Conservation (phyloP, 2,329 filamentous ascomycete genomes). For the Verticillium albo-atrum region DNA sequence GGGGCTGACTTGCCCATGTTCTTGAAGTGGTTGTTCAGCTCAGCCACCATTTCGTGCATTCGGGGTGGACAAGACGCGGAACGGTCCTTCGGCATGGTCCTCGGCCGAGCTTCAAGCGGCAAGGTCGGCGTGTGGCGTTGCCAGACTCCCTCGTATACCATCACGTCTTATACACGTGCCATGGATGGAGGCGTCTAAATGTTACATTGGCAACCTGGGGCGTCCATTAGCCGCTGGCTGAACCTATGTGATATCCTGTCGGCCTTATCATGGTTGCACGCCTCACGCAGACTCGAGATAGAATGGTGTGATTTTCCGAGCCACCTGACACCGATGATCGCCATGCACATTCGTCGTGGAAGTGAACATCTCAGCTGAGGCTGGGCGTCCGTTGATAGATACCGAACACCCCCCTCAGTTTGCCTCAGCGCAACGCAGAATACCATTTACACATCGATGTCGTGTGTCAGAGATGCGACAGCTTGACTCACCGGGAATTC, state of each 20-base stretch:
- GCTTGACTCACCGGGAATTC: too few relatives aligned
- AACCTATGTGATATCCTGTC: background rate
- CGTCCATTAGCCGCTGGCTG: background rate
- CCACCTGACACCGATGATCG: too few relatives aligned
- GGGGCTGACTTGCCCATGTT: background rate
- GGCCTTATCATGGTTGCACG: too few relatives aligned
- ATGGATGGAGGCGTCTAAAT: background rate
- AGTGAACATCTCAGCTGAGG: too few relatives aligned
- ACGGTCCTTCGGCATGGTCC: background rate
- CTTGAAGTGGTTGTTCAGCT: background rate
- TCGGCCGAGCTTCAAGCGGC: background rate
- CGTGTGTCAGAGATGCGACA: too few relatives aligned
- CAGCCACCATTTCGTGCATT: background rate
- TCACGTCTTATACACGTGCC: background rate
- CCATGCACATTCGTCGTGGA: too few relatives aligned
- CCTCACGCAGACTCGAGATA: too few relatives aligned
- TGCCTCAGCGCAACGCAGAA: too few relatives aligned
- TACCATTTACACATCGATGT: too few relatives aligned
- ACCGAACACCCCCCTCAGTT: too few relatives aligned
- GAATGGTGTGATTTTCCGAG: too few relatives aligned
- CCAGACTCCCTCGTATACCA: background rate
- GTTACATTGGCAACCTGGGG: background rate
- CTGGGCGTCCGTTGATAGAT: too few relatives aligned
- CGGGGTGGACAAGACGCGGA: background rate
- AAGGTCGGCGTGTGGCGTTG: background rate